Percentiles rank a stretch among this genome's conserved stretches.
phyloP scores from a whole-genome alignment of 345 rosid species.

The Citrus reticulata region DNA sequence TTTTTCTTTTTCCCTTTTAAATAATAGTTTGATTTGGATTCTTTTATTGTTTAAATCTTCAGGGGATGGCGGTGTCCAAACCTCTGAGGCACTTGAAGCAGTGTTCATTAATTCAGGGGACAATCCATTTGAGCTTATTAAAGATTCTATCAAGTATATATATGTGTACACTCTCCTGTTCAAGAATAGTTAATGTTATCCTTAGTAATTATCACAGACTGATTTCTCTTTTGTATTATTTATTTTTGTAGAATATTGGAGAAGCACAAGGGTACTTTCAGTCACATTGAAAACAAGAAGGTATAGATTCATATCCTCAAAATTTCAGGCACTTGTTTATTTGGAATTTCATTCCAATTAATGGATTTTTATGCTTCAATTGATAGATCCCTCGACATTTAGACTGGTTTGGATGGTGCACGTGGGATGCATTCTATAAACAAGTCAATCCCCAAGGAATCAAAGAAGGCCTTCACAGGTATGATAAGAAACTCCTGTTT shows the following conservation, averaged over 20 bases:
- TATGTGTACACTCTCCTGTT: neutral
- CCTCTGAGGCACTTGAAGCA: slow-evolving; percentile 34
- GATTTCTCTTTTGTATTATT: neutral
- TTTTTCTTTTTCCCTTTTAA: neutral
- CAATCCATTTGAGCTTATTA: slow-evolving; percentile 56
- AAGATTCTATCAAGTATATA: slow-evolving; percentile 47
- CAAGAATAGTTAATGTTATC: neutral
- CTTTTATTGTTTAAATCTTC: slow-evolving; percentile 7
- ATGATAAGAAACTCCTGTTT: neutral
- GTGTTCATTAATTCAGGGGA: slow-evolving; percentile 53
- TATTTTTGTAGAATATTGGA: slow-evolving; percentile 42
- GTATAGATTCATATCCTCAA: slow-evolving; percentile 16
- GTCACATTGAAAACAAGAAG: slow-evolving; percentile 54
- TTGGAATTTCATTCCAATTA: neutral
- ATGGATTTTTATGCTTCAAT: slow-evolving; percentile 3
- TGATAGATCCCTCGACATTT: slow-evolving; percentile 50
- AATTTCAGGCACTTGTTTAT: neutral
- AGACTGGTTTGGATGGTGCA: slow-evolving; percentile 76
- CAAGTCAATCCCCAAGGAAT: slow-evolving; percentile 49
- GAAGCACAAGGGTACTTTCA: slow-evolving; percentile 53
- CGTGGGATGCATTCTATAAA: slow-evolving; percentile 72
- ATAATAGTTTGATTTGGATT: neutral
- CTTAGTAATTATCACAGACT: neutral
- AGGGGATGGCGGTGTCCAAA: slow-evolving; percentile 50
- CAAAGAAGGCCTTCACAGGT: slow-evolving; percentile 60